Percentiles rank a stretch among this genome's conserved stretches.
These are phyloP conservation scores for Rutidosis leptorrhynchoides DNA, from an alignment of 129 eudicot species.

Conservation along the genomic window DNA sequence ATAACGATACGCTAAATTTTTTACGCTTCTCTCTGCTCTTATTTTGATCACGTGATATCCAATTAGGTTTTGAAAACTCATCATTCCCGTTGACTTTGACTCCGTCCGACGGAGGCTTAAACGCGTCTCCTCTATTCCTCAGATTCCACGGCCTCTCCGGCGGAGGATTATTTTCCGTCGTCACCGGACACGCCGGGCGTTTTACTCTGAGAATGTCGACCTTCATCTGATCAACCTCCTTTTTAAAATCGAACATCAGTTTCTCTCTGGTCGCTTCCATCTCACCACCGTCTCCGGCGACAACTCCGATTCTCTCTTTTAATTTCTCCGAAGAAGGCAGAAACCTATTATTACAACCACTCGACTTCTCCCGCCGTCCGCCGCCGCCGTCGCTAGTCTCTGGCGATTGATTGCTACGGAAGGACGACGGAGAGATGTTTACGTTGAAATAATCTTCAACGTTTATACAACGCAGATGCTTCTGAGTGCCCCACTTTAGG, in stretches of 20 bases:
- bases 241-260: conserved; percentile 62
- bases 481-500: conserved; percentile 72
- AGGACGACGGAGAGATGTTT: conserved; percentile 3
- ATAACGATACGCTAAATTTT: conserved; percentile 57
- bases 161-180: conserved; percentile 3
- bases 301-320: conserved; percentile 29
- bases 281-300: conserved; percentile 42
- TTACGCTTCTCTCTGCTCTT: conserved; percentile 37
- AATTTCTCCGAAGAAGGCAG: conserved; percentile 19
- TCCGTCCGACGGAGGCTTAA: conserved; percentile 41
- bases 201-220: conserved; percentile 48
- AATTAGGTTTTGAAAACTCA: conserved; percentile 34
- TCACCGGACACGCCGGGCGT: conserved; percentile 29
- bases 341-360: conserved; percentile 15
- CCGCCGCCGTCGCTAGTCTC: conserved; percentile 18
- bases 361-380: conserved; percentile 26
- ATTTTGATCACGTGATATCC: conserved; percentile 20
- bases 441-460: conserved; percentile 22
- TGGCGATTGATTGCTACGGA: conserved; percentile 22
- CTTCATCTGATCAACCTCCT: conserved; percentile 63
- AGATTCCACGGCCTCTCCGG: conserved; percentile 70
- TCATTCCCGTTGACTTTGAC: conserved; percentile 25
- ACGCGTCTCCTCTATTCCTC: conserved; percentile 77
- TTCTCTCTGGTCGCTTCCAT: conserved; percentile 71
- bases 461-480: conserved; percentile 59